Base-by-base conservation (phyloP, 176 grass and related monocot genomes). In the Urochloa ruziziensis region DNA sequence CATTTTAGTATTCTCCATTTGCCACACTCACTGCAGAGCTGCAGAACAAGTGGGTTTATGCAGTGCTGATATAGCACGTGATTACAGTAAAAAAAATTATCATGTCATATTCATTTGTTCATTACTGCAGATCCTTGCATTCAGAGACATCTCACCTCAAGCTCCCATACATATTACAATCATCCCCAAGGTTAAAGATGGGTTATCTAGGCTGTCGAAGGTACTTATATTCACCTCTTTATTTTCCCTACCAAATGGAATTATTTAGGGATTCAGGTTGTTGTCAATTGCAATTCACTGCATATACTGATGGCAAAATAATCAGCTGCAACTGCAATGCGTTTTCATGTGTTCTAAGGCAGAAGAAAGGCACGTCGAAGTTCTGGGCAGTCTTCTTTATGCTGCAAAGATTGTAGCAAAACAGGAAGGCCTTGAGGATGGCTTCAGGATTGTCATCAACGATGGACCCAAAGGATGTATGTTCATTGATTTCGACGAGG, bases 121-220 rank as follows among this genome's bases (percentile, higher is more conserved):
- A 47, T 74, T 47, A 21, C 51, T 56, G 25, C 83, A 97, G 91
- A 86, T 83, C 47, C 86, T 93, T 88, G 89, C 94, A 85, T 97
- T 89, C 79, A 93, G 86, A 86, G 94, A 97, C 75, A 89, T 93
- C 67, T 93, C 89, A 77, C 86, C 94, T 21, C 86, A 93, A 91
- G 86, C 91, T 77, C 89, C 94, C 10, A 77, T 58, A 32, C 91
- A 97, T 86, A 93, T 89, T 44, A 48, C 93, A 80, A 91, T 89
- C 62, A 89, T 96, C 60, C 84, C 84, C 4, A 96, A 96, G 88
- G 62, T 88, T 82, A 96, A 80, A 84, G 81, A 91, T 88, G 91
- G 91, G 79, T 77, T 93, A 53, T 89, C 84, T 56, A 79, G 86
- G 40, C 58, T 89, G 58, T 91, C 81, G 30, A 86, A 87, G 86